A percentile compares a stretch with the other conserved stretches of the same genome.
These are phyloP conservation scores for Primulina tabacum DNA, from an alignment of 257 asterid genomes.

Conservation along the genomic window DNA sequence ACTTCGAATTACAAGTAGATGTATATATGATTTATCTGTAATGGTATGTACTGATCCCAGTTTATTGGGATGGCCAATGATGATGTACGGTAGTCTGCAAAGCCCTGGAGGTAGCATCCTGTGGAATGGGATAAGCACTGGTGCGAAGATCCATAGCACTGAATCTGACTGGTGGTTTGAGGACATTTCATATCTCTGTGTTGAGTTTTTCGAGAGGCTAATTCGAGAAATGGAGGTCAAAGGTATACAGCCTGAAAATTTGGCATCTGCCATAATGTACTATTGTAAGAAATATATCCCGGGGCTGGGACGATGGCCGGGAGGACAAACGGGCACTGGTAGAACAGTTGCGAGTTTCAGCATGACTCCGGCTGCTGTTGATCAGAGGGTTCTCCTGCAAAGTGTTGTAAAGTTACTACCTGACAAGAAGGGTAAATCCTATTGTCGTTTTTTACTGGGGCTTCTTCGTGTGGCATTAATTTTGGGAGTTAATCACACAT, in stretches of 20 bases:
- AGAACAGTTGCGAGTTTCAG: constrained; percentile 79
- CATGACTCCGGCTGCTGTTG: constrained; percentile 72
- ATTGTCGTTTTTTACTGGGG: constrained; percentile 81
- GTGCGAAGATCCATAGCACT: constrained; percentile 72
- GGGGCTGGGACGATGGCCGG: constrained; percentile 87
- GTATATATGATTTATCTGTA: constrained; percentile 64
- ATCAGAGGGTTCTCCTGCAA: constrained; percentile 72
- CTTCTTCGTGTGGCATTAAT: constrained; percentile 79
- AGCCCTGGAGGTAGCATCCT: constrained; percentile 98
- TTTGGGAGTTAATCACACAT: constrained; percentile 56
- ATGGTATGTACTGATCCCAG: constrained; percentile 92
- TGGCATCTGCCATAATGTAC: constrained; percentile 72
- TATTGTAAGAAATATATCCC: constrained; percentile 85
- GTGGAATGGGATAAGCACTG: constrained; percentile 95
- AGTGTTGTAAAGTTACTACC: constrained; percentile 68
- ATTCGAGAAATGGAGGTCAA: constrained; percentile 60
- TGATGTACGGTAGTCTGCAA: constrained; percentile 89
- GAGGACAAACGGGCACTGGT: constrained; percentile 51
- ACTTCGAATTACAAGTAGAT: constrained; percentile 63
- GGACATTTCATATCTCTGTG: constrained; percentile 70
- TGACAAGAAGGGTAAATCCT: constrained; percentile 66
- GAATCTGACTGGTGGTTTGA: constrained; percentile 99
- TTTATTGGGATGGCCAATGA: constrained; percentile 97
- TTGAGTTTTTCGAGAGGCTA: constrained; percentile 71
- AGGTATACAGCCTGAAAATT: constrained; percentile 67